These are phyloP conservation scores for Anacardium occidentale DNA, from an alignment of 345 rosid genomes.

Conservation along the genomic window DNA sequence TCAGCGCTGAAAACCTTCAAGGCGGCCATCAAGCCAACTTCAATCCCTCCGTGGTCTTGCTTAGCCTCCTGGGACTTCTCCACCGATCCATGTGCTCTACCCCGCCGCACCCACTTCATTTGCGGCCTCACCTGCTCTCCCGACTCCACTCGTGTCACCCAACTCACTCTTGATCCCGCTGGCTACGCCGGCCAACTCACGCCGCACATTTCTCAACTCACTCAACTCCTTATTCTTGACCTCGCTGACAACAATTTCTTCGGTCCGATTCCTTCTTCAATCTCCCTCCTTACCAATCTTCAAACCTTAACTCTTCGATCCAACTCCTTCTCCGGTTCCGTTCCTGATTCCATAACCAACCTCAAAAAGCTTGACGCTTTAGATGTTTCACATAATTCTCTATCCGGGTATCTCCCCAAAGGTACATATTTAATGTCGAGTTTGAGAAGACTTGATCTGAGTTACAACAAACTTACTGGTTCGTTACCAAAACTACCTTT, in stretches of 20 bases:
- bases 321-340: slow-evolving; percentile 64
- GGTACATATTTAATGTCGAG: slow-evolving; percentile 32
- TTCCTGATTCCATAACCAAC: slow-evolving; percentile 46
- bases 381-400: slow-evolving; percentile 64
- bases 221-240: slow-evolving; percentile 57
- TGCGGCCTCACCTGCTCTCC: slow-evolving; percentile 63
- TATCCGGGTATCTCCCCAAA: slow-evolving; percentile 61
- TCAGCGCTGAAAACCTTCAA: slow-evolving; percentile 62
- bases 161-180: slow-evolving; percentile 76
- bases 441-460: slow-evolving; percentile 63
- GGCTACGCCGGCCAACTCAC: slow-evolving; percentile 79
- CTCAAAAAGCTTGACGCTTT: slow-evolving; percentile 49
- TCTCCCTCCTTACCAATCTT: slow-evolving; percentile 56
- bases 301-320: slow-evolving; percentile 56
- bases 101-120: slow-evolving; percentile 67
- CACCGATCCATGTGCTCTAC: slow-evolving; percentile 61
- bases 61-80: slow-evolving; percentile 70
- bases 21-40: slow-evolving; percentile 47
- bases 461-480: slow-evolving; percentile 74
- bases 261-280: slow-evolving; percentile 60
- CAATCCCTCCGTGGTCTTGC: slow-evolving; percentile 62
- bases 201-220: slow-evolving; percentile 60
- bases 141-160: slow-evolving; percentile 55
- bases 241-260: slow-evolving; percentile 71
- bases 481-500: slow-evolving; percentile 62